Evolutionary conservation across 2,329 filamentous ascomycete genomes (phyloP), one percentile per base, ranked within the genome.

Genomic region (Stagonosporopsis rhizophila): DNA sequence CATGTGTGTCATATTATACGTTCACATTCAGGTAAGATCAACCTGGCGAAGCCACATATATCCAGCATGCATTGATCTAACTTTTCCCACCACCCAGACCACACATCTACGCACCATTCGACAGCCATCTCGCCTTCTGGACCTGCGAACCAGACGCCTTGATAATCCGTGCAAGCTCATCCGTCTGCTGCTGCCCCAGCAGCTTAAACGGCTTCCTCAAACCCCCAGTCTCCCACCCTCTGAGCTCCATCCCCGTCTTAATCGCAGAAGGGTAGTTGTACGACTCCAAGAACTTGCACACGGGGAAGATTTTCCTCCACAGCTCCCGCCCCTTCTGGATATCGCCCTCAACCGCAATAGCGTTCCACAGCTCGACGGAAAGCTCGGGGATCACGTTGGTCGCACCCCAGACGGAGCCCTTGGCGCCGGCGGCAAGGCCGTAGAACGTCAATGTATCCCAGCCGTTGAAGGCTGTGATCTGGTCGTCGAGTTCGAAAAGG

Each of bases 391-490:
- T 79, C 15, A 83, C 71, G 54, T 83, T 83, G 2, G 80, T 78
- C 0, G 81, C 79, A 0, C 81, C 81, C 81, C 81, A 83, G 1
- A 83, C 78, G 3, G 77, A 79, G 3, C 81, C 81, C 41, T 79
- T 79, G 8, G 80, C 79, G 0, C 81, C 81, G 0, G 81, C 80
- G 0, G 78, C 79, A 9, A 83, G 68, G 9, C 81, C 81, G 58
- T 83, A 83, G 63, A 83, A 83, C 0, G 81, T 83, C 15, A 83
- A 68, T 0, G 81, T 83, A 55, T 83, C 81, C 81, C 81, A 83
- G 1, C 81, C 81, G 52, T 83, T 83, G 65, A 83, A 82, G 0
- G 78, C 74, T 1, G 79, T 82, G 57, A 83, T 78, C 23, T 74
- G 63, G 49, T 77, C 71, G 2, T 68, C 66, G 19, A 75, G 64